Evolutionary conservation across 78 protist species (phyloP), one percentile per base, ranked within the genome.

Genomic region (Dictyostelium intermedium): DNA sequence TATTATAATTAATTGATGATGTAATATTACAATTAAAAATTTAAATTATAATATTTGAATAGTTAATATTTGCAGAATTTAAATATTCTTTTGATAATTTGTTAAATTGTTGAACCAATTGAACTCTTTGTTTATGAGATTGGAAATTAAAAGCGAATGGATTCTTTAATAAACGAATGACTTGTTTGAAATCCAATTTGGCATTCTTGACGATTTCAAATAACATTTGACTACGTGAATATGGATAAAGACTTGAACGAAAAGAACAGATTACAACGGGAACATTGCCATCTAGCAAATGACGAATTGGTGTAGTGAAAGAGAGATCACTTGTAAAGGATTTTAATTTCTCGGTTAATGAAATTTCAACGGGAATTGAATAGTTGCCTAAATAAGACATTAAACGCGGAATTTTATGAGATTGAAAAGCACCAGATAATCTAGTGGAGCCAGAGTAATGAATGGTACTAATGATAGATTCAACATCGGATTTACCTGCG

Each of bases 231-330:
- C 53, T 30, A 69, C 96, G 78, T 4, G 92, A 18, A 23, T 41
- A 25, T 6, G 85, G 27, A 34, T 83, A 81, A 11, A 85, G 74
- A 30, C 53, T 34, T 30, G 41, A 27, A 25, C 91, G 45, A 82
- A 96, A 85, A 18, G 91, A 81, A 69, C 97, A 96, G 14, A 96
- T 84, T 32, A 89, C 86, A 1, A 96, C 96, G 16, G 95, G 96
- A 13, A 91, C 81, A 41, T 79, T 95, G 23, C 35, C 56, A 74
- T 96, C 97, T 6, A 87, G 9, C 37, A 96, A 30, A 80, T 92
- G 89, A 11, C 96, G 9, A 45, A 96, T 76, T 25, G 96, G 96
- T 11, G 91, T 91, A 3, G 97, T 85, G 8, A 96, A 96, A 7
- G 93, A 74, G 10, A 87, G 20, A 35, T 92, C 93, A 30, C 32